A percentile compares a stretch with the other conserved stretches of the same genome.
Conservation (phyloP, 345 rosid genomes). For the Sonneratia caseolaris region DNA sequence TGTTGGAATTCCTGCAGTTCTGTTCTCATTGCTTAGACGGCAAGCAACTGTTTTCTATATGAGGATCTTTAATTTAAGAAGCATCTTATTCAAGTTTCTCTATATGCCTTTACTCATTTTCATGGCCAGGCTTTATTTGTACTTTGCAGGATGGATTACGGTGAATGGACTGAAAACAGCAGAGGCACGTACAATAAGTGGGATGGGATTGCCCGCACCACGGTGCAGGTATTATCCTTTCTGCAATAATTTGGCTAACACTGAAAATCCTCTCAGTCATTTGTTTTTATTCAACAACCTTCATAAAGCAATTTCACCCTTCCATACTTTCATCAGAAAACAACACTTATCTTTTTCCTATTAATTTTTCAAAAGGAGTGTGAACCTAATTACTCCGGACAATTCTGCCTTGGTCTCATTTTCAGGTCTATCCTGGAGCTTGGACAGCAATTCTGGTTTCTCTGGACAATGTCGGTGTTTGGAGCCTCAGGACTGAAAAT, state of each 20-base stretch:
- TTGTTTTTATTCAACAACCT: not conserved
- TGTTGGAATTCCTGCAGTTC: not conserved
- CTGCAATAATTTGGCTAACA: no score
- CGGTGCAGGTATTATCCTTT: conserved; percentile 51
- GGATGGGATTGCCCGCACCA: conserved; percentile 93
- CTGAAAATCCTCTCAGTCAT: no score
- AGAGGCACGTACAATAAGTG: conserved; percentile 97
- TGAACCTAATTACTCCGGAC: not conserved
- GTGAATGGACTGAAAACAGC: conserved; percentile 95
- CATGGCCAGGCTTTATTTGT: not conserved
- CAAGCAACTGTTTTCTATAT: no score
- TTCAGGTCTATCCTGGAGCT: conserved; percentile 90
- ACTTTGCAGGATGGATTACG: conserved; percentile 80
- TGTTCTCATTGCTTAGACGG: no score
- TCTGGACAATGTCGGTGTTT: conserved; percentile 89
- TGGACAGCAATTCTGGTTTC: conserved; percentile 92
- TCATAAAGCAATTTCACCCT: not conserved
- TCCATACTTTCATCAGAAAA: not conserved
- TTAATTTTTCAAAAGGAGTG: not conserved
- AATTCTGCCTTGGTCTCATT: not conserved
- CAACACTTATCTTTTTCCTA: not conserved
- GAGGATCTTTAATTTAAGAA: no score
- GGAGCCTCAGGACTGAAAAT: conserved; percentile 94
- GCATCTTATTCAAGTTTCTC: not conserved
- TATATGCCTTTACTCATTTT: not conserved